phyloP scores from a whole-genome alignment of 2,329 filamentous ascomycete genomes.

The Lachnum nothofagi region DNA sequence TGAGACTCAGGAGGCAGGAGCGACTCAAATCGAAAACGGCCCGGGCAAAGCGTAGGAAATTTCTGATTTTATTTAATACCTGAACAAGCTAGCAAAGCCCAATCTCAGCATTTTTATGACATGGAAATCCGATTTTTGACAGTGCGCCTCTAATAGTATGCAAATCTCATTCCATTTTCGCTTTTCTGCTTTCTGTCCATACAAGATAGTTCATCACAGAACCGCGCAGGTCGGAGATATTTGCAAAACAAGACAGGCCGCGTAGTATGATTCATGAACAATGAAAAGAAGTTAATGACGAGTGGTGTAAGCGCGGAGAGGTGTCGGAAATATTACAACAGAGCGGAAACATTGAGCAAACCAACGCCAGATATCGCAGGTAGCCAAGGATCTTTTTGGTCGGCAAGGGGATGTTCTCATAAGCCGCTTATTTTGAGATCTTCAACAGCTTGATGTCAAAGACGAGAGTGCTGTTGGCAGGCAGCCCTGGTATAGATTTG shows the following conservation, averaged over 20 bases:
- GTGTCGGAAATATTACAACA: conserved; percentile 28
- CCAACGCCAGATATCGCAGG: conserved; percentile 15
- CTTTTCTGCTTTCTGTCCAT: conserved; percentile 25
- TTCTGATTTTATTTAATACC: conserved; percentile 20
- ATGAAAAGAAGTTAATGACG: conserved; percentile 18
- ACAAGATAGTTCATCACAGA: conserved; percentile 28
- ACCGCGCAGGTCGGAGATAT: conserved; percentile 31
- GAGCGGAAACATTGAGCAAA: no score
- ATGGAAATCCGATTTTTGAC: conserved; percentile 27
- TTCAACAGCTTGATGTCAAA: conserved; percentile 87
- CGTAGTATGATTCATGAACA: conserved; percentile 12
- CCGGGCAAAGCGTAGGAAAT: neutral
- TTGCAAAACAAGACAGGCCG: conserved; percentile 27
- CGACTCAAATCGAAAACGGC: neutral
- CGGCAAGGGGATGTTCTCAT: neutral
- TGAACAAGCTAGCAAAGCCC: conserved; percentile 7
- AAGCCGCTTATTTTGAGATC: conserved; percentile 61
- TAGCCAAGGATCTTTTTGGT: conserved; percentile 8
- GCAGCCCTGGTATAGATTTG: conserved; percentile 77
- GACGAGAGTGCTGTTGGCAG: conserved; percentile 80
- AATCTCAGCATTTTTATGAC: conserved; percentile 4
- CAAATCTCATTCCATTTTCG: conserved; percentile 31
- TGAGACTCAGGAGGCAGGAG: no score
- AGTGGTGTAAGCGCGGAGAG: conserved; percentile 17
- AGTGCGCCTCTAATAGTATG: conserved; percentile 32